A percentile compares a stretch with the other conserved stretches of the same genome.
Conservation (phyloP, 805 yeast genomes). For the Kuraishia ogatae region DNA sequence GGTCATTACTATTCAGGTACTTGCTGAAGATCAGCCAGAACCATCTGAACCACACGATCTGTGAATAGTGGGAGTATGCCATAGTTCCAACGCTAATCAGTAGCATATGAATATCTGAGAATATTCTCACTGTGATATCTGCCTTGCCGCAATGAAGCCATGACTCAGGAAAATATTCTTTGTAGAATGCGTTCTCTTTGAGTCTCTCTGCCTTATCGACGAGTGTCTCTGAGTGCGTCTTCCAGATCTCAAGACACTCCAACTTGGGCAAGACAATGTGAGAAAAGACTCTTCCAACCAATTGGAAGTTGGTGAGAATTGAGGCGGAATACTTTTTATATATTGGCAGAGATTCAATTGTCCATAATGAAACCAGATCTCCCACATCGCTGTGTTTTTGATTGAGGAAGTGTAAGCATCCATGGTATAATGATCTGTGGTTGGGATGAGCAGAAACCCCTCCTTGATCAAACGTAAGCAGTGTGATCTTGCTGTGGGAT, state of each 20-base stretch:
- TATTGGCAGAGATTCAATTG: conserved; percentile 23
- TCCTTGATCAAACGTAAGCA: conserved; percentile 2
- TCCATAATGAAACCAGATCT: conserved; percentile 9
- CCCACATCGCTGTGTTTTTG: background rate
- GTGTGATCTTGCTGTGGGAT: background rate
- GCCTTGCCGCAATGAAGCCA: background rate
- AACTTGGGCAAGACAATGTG: background rate
- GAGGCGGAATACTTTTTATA: conserved; percentile 41
- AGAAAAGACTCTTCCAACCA: conserved; percentile 10
- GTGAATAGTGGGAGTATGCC: conserved; percentile 77
- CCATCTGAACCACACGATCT: conserved; percentile 93
- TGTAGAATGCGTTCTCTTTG: background rate
- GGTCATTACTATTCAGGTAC: conserved; percentile 70
- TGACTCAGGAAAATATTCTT: background rate
- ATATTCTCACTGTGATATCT: conserved; percentile 23
- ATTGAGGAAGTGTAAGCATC: conserved; percentile 28
- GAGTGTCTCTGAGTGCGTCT: background rate
- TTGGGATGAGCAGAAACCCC: conserved; percentile 77
- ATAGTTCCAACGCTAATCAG: conserved; percentile 53
- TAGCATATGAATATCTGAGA: conserved; percentile 28
- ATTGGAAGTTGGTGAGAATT: conserved; percentile 26
- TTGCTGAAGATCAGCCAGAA: conserved; percentile 77
- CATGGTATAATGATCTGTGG: conserved; percentile 58
- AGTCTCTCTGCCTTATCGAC: background rate
- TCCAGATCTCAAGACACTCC: background rate